Conservation (phyloP, 2,329 filamentous ascomycete genomes). For the Alternaria alternata region DNA sequence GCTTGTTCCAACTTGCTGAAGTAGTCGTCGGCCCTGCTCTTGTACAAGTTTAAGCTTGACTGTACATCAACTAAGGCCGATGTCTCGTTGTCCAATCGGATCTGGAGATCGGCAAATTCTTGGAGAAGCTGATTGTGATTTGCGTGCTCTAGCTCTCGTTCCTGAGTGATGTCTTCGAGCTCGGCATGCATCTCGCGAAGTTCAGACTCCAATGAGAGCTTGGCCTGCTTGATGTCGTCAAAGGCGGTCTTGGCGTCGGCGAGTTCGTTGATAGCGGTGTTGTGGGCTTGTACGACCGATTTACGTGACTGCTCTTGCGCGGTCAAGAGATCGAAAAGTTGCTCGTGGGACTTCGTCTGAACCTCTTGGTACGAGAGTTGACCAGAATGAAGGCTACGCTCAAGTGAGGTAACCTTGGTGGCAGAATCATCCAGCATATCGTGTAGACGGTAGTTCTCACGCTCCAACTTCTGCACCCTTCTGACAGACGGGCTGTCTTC, state of each 20-base stretch:
- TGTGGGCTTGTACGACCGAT: constrained; percentile 82
- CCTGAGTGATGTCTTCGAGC: constrained; percentile 77
- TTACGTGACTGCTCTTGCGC: constrained; percentile 90
- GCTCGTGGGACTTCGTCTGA: constrained; percentile 91
- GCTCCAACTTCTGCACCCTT: constrained; percentile 88
- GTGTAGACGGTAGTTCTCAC: constrained; percentile 89
- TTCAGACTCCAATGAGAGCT: constrained; percentile 82
- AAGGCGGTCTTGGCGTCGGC: constrained; percentile 86
- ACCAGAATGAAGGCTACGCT: constrained; percentile 85
- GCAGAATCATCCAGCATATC: constrained; percentile 94
- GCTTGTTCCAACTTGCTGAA: constrained; percentile 97
- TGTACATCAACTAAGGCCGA: constrained; percentile 85
- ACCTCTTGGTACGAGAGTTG: constrained; percentile 90
- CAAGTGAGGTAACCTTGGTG: constrained; percentile 88
- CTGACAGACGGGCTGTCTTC: constrained; percentile 81
- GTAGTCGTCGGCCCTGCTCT: constrained; percentile 91
- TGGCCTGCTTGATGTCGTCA: constrained; percentile 84
- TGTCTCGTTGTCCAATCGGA: constrained; percentile 86
- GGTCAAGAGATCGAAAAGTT: constrained; percentile 90
- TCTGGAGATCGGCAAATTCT: constrained; percentile 93
- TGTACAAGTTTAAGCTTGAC: constrained; percentile 87
- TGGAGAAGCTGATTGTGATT: constrained; percentile 88
- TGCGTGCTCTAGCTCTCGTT: constrained; percentile 85
- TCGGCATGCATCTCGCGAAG: constrained; percentile 85
- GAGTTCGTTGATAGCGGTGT: constrained; percentile 83